Conservation (phyloP, 495 filamentous ascomycete genomes). For the Aspergillus diversus region DNA sequence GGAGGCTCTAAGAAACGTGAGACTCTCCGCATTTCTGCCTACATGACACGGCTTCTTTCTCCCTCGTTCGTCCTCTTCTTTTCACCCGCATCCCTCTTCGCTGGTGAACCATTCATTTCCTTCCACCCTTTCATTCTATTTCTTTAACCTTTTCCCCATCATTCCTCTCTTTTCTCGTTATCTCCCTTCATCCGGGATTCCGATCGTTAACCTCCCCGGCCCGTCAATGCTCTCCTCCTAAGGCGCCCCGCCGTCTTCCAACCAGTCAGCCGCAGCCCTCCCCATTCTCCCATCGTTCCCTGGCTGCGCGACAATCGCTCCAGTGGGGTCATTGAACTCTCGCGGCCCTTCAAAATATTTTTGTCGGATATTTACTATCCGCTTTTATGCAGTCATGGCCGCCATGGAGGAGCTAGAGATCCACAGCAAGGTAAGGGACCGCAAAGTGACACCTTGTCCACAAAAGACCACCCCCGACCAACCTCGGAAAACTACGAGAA, state of each 20-base stretch:
- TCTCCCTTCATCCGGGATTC: background rate
- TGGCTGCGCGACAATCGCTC: background rate
- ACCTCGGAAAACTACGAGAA: background rate
- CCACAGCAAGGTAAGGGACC: conserved; percentile 82
- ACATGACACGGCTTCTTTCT: conserved; percentile 11
- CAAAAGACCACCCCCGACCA: background rate
- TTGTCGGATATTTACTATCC: conserved; percentile 13
- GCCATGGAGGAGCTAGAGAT: conserved; percentile 97
- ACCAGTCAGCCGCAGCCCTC: background rate
- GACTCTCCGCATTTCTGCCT: conserved; percentile 13
- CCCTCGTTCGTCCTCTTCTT: background rate
- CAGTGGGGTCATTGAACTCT: background rate
- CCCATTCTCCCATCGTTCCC: background rate
- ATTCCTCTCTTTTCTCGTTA: background rate
- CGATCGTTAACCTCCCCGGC: background rate
- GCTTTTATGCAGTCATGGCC: conserved; percentile 62
- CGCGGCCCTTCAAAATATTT: background rate
- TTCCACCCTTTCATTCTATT: conserved; percentile 1
- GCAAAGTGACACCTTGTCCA: conserved; percentile 6
- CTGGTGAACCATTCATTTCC: background rate
- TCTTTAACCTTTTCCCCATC: background rate
- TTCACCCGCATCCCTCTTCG: background rate
- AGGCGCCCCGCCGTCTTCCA: background rate
- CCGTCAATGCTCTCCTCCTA: conserved; percentile 3
- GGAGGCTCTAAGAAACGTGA: conserved; percentile 12